These are phyloP conservation scores for Pleoardoris graminearum DNA, from an alignment of 2,329 filamentous ascomycete species.

Conservation along the genomic window DNA sequence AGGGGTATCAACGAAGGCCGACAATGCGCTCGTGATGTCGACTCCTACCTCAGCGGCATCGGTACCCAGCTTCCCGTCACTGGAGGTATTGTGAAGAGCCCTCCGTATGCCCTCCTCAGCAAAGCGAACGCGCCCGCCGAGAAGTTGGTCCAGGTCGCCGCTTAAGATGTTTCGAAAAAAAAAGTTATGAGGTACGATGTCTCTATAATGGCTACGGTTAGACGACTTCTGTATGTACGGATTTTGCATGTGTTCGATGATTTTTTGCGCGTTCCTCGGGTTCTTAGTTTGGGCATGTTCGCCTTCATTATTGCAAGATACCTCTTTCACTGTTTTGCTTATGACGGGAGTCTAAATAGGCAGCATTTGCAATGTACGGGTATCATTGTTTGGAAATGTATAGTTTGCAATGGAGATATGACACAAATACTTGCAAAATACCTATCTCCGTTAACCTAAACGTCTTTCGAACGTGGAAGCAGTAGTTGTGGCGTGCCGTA, in stretches of 20 bases:
- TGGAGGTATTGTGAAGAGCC: conserved; percentile 86
- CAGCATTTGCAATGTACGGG: conserved; percentile 37
- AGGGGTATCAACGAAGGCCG: conserved; percentile 97
- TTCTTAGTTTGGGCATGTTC: conserved; percentile 20
- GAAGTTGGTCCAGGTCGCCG: conserved; percentile 46
- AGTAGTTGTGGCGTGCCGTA: too few species aligned
- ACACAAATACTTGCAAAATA: too few species aligned
- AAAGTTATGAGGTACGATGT: not conserved
- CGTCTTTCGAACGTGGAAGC: too few species aligned
- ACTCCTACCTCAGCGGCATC: conserved; percentile 77
- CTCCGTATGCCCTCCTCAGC: conserved; percentile 69
- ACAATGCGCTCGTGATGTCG: conserved; percentile 88
- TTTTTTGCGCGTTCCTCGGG: conserved; percentile 15
- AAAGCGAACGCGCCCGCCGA: conserved; percentile 42
- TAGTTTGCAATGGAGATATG: conserved; percentile 14
- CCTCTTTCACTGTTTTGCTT: conserved; percentile 32
- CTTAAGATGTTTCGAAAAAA: conserved; percentile 23
- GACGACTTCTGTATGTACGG: conserved; percentile 11
- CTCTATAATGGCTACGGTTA: conserved; percentile 1
- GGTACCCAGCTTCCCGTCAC: conserved; percentile 82
- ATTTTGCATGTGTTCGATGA: conserved; percentile 15
- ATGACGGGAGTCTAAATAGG: conserved; percentile 31
- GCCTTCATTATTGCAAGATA: conserved; percentile 42
- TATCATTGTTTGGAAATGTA: conserved; percentile 22
- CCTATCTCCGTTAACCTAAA: too few species aligned